Evolutionary conservation across 805 yeast species (phyloP).

Genomic region (Schwanniomyces yamadae): DNA sequence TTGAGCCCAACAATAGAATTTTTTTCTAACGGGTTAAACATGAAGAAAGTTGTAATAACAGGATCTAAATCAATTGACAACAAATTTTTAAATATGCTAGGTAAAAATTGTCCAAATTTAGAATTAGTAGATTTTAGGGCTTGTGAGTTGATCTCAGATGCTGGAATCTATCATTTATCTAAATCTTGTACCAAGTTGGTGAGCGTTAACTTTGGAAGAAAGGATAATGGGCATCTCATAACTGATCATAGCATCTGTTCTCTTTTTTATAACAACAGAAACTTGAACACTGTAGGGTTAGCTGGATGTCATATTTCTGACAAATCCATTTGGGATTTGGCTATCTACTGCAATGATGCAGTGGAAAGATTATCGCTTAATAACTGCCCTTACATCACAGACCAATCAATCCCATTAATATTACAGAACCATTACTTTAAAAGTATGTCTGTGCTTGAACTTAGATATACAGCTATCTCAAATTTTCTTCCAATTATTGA

Average conservation of each 20-base stretch:
- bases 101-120: conserved; percentile 56
- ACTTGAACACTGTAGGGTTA: conserved; percentile 70
- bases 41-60: conserved; percentile 58
- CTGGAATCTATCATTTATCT: conserved; percentile 70
- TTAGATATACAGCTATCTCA: conserved; percentile 58
- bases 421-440: conserved; percentile 50
- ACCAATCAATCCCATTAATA: conserved; percentile 55
- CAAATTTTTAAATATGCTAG: conserved; percentile 49
- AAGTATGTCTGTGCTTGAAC: conserved; percentile 70
- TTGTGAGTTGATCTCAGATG: conserved; percentile 74
- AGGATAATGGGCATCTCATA: conserved; percentile 60
- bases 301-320: conserved; percentile 88
- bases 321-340: conserved; percentile 76
- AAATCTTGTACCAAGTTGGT: conserved; percentile 55
- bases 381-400: conserved; percentile 60
- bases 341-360: conserved; percentile 45
- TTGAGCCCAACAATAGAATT: conserved; percentile 50
- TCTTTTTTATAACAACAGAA: conserved; percentile 52
- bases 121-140: conserved; percentile 76
- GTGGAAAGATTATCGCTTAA: conserved; percentile 73
- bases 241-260: conserved; percentile 67
- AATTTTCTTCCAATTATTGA: conserved; percentile 64
- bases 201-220: conserved; percentile 78
- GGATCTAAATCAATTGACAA: conserved; percentile 70
- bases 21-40: conserved; percentile 21